A percentile compares a stretch with the other conserved stretches of the same genome.
phyloP scores from a whole-genome alignment of 495 filamentous ascomycete species.

The Daldinia decipiens region DNA sequence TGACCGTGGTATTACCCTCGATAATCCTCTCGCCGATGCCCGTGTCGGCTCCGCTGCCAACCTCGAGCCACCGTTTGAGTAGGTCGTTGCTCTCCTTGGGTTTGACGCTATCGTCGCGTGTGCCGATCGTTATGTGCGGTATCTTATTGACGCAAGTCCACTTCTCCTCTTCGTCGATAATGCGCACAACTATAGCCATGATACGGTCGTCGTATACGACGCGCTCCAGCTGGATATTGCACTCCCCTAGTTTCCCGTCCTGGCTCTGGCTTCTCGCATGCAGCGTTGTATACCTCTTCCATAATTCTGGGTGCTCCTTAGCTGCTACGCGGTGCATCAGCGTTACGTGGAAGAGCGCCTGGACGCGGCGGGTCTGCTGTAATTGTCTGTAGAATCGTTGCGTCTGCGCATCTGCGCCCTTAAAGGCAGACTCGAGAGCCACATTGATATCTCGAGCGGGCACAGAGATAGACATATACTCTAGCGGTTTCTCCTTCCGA shows the following conservation, averaged over 20 bases:
- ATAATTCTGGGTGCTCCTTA: constrained; percentile 69
- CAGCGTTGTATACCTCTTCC: constrained; percentile 70
- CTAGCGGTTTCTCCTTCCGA: constrained; percentile 67
- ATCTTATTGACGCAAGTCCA: constrained; percentile 80
- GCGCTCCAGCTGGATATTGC: constrained; percentile 63
- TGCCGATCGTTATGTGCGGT: constrained; percentile 92
- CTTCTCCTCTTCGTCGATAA: constrained; percentile 61
- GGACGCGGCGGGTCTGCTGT: constrained; percentile 75
- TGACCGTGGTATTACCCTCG: constrained; percentile 54
- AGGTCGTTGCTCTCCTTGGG: constrained; percentile 94
- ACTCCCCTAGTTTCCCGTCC: constrained; percentile 55
- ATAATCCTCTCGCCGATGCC: constrained; percentile 61
- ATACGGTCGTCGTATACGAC: constrained; percentile 83
- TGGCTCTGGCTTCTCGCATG: constrained; percentile 54
- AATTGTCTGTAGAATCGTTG: constrained; percentile 80
- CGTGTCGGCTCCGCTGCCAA: constrained; percentile 56
- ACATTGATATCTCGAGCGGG: constrained; percentile 65
- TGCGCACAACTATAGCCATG: constrained; percentile 86
- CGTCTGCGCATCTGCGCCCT: constrained; percentile 55
- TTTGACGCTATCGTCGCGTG: constrained; percentile 74
- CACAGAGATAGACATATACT: constrained; percentile 83
- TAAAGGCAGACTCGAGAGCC: constrained; percentile 76
- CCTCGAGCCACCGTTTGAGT: constrained; percentile 71
- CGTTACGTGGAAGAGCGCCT: constrained; percentile 91
- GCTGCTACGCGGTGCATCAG: constrained; percentile 81